Percentiles rank a stretch among this genome's conserved stretches.
These are phyloP conservation scores for Rhodotorula sphaerocarpa DNA, from an alignment of 768 basidiomycete genomes.

Conservation along the genomic window DNA sequence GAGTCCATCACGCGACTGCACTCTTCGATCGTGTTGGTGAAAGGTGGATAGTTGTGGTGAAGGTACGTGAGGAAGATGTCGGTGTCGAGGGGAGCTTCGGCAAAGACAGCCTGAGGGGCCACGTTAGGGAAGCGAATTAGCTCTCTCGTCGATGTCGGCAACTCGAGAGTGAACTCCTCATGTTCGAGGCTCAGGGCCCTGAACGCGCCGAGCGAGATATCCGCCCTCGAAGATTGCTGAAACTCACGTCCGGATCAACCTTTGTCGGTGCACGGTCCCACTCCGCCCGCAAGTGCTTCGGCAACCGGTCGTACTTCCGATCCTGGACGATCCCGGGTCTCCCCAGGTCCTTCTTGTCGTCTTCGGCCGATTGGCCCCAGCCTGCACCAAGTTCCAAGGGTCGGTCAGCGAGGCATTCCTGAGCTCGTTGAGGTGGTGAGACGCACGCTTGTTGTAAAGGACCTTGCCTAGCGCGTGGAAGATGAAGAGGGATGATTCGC, in stretches of 20 bases:
- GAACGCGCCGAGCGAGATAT: too few species aligned
- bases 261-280: constrained; percentile 33
- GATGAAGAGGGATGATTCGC: constrained; percentile 76
- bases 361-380: constrained; percentile 35
- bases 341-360: constrained; percentile 38
- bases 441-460: constrained; percentile 82
- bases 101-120: constrained; percentile 64
- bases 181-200: too few species aligned
- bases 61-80: constrained; percentile 80
- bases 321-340: constrained; percentile 19
- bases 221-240: too few species aligned
- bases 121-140: too few species aligned
- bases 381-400: constrained; percentile 9
- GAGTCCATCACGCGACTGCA: constrained; percentile 62
- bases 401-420: not conserved
- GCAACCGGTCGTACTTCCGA: constrained; percentile 20
- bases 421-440: too few species aligned
- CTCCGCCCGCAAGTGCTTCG: constrained; percentile 29
- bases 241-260: constrained; percentile 41
- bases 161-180: too few species aligned
- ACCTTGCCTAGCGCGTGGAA: constrained; percentile 92
- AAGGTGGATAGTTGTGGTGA: constrained; percentile 87
- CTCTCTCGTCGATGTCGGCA: too few species aligned
- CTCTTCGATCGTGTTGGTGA: constrained; percentile 68
- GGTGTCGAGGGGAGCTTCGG: constrained; percentile 82